Evolutionary conservation across 257 asterid species (phyloP).

Genomic region (Gentiana macrophylla): DNA sequence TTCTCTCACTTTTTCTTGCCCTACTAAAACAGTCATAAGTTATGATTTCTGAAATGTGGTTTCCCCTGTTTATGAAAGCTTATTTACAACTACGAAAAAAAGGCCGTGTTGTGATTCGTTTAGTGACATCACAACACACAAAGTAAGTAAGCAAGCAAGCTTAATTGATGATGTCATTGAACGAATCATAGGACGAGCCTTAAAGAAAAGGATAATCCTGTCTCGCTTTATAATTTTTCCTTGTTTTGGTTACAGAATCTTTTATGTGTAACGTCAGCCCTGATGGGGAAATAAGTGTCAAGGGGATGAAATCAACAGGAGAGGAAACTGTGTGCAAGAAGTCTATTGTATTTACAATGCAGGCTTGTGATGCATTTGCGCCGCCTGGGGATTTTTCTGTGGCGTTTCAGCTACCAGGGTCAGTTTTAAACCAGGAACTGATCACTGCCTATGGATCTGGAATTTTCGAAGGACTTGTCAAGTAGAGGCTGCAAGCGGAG

Average conservation of each 20-base stretch:
- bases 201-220: no score
- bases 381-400: slow-evolving; percentile 39
- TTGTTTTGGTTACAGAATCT: slow-evolving; percentile 6
- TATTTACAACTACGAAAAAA: no score
- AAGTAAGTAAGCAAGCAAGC: no score
- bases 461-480: slow-evolving; percentile 34
- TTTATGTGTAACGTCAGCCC: slow-evolving; percentile 31
- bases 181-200: no score
- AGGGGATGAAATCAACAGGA: slow-evolving; percentile 26
- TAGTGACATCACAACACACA: no score
- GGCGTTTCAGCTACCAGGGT: slow-evolving; percentile 39
- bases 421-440: slow-evolving; percentile 21
- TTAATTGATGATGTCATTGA: no score
- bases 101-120: no score
- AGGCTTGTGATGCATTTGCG: slow-evolving; percentile 27
- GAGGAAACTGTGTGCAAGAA: slow-evolving; percentile 17
- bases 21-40: no score
- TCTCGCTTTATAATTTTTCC: no score
- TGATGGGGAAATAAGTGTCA: slow-evolving; percentile 23
- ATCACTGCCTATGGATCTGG: slow-evolving; percentile 30
- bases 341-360: slow-evolving; percentile 34
- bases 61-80: no score
- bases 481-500: slow-evolving; percentile 13
- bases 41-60: no score
- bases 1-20: no score